A percentile compares a stretch with the other conserved stretches of the same genome.
Evolutionary conservation across 208 protist genomes (phyloP).

Genomic region (Leptomonas seymouri): DNA sequence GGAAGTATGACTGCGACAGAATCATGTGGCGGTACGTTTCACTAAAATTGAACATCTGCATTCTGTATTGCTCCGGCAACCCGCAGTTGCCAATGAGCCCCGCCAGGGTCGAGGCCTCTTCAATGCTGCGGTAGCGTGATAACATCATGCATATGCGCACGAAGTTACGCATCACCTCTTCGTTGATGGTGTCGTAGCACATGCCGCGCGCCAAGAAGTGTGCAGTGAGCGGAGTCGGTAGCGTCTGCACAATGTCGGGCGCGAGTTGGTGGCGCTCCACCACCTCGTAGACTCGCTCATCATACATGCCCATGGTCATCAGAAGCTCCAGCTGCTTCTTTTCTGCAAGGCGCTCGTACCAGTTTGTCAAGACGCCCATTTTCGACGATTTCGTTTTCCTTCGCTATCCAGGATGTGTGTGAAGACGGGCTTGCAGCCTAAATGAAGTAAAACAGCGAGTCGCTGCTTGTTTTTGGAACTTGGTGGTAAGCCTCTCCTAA

Average conservation of each 20-base stretch:
- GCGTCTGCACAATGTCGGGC: constrained; percentile 48
- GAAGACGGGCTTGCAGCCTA: neutral
- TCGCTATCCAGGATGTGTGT: neutral
- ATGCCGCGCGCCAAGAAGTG: constrained; percentile 84
- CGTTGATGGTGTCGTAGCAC: constrained; percentile 77
- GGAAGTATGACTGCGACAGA: constrained; percentile 84
- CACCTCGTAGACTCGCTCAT: constrained; percentile 91
- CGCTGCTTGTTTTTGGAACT: neutral
- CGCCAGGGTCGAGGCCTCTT: constrained; percentile 77
- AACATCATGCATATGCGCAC: constrained; percentile 85
- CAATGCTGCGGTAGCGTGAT: constrained; percentile 66
- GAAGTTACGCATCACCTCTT: constrained; percentile 84
- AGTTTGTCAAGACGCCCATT: constrained; percentile 66
- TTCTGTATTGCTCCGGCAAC: constrained; percentile 80
- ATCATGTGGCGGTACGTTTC: constrained; percentile 91
- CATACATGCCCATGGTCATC: constrained; percentile 72
- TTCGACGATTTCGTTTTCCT: constrained; percentile 11
- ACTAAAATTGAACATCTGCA: constrained; percentile 89
- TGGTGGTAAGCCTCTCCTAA: neutral
- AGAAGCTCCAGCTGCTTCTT: constrained; percentile 61
- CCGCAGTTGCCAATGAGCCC: constrained; percentile 86
- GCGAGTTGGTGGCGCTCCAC: constrained; percentile 73
- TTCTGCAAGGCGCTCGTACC: constrained; percentile 74
- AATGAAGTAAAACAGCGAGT: neutral
- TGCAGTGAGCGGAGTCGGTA: constrained; percentile 66